phyloP scores from a whole-genome alignment of 306 rosid genomes.

The Senna tora region DNA sequence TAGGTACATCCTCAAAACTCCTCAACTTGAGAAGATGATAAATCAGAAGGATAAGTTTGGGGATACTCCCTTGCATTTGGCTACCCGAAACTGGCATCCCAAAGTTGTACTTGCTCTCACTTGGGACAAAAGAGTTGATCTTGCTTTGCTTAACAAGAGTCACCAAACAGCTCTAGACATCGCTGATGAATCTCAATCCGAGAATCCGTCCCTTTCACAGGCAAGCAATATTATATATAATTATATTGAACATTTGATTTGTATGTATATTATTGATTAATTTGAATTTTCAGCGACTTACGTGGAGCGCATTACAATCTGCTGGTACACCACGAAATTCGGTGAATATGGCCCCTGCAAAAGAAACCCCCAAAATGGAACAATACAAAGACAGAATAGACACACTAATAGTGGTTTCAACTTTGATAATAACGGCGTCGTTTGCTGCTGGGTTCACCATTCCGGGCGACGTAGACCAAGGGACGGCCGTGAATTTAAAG shows the following conservation, averaged over 20 bases:
- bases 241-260: background rate
- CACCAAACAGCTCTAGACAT: conserved; percentile 6
- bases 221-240: background rate
- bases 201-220: conserved; percentile 19
- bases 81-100: conserved; percentile 16
- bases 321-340: background rate
- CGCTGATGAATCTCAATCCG: background rate
- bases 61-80: conserved; percentile 47
- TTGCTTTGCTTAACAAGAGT: background rate
- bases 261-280: background rate
- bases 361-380: background rate
- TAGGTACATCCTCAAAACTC: background rate
- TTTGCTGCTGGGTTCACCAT: conserved; percentile 45
- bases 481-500: conserved; percentile 19
- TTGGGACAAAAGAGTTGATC: background rate
- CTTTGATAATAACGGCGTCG: conserved; percentile 39
- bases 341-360: no score
- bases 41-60: conserved; percentile 25
- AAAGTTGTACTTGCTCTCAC: conserved; percentile 19
- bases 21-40: background rate
- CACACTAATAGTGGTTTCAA: conserved; percentile 35
- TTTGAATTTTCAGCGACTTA: conserved; percentile 23
- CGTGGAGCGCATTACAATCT: conserved; percentile 30
- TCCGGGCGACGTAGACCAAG: conserved; percentile 21
- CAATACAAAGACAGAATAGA: conserved; percentile 26